phyloP scores from a whole-genome alignment of 1,139 yeast species.

The Yamadazyma dendronema region DNA sequence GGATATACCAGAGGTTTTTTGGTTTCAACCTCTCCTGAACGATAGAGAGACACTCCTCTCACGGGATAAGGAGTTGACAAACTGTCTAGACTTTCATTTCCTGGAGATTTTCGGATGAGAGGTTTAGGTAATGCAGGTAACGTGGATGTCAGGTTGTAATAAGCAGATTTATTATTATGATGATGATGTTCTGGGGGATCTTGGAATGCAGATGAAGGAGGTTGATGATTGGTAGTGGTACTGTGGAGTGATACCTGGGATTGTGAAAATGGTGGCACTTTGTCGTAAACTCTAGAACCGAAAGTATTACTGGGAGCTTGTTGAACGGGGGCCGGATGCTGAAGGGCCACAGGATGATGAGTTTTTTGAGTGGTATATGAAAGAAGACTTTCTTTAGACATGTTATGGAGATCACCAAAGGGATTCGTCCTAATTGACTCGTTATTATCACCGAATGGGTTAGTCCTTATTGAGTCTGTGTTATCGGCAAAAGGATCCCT shows the following conservation, averaged over 20 bases:
- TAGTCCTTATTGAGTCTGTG: background rate
- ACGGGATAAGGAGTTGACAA: constrained; percentile 25
- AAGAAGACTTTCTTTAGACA: too few relatives aligned
- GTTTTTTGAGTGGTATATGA: too few relatives aligned
- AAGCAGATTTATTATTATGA: too few relatives aligned
- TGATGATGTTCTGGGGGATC: too few relatives aligned
- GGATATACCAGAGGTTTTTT: constrained; percentile 1
- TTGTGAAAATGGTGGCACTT: background rate
- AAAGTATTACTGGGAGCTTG: background rate
- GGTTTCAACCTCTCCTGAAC: constrained; percentile 4
- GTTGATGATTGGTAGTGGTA: background rate
- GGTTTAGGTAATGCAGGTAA: background rate
- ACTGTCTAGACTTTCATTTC: background rate
- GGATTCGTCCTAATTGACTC: constrained; percentile 1
- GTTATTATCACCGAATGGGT: background rate
- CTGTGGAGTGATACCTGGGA: background rate
- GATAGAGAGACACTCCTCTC: constrained; percentile 25
- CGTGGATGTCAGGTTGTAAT: background rate
- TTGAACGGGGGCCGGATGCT: too few relatives aligned
- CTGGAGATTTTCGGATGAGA: constrained; percentile 1
- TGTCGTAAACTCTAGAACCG: background rate
- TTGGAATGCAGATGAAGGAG: background rate
- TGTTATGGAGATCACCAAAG: too few relatives aligned
- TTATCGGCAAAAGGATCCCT: constrained; percentile 11
- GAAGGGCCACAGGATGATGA: too few relatives aligned